These are phyloP conservation scores for Urtica urens DNA, from an alignment of 306 rosid genomes.

Conservation along the genomic window DNA sequence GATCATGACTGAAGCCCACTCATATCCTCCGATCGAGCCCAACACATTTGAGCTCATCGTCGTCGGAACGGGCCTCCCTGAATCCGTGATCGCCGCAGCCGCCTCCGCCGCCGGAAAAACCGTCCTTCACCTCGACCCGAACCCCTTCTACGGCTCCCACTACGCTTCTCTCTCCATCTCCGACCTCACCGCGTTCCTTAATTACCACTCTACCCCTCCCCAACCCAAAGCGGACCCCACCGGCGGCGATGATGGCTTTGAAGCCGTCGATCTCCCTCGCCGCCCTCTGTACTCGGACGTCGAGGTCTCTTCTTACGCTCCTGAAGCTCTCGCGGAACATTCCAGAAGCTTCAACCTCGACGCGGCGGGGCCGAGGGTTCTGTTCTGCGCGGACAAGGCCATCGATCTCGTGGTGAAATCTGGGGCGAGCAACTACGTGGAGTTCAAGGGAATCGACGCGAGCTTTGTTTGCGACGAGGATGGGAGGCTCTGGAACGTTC, in stretches of 20 bases:
- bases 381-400: conserved; percentile 49
- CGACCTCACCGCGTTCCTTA: conserved; percentile 51
- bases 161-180: conserved; percentile 49
- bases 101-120: conserved; percentile 58
- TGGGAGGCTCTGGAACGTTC: conserved; percentile 47
- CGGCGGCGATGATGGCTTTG: conserved; percentile 17
- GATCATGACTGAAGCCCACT: conserved; percentile 35
- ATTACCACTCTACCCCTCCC: conserved; percentile 21
- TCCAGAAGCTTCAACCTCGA: conserved; percentile 57
- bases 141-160: conserved; percentile 59
- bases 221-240: conserved; percentile 6
- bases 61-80: conserved; percentile 61
- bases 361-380: conserved; percentile 62
- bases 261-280: conserved; percentile 23
- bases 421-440: conserved; percentile 47
- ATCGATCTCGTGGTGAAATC: conserved; percentile 51
- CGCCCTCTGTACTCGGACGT: conserved; percentile 29
- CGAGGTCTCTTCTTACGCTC: conserved; percentile 27
- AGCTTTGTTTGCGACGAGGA: conserved; percentile 40
- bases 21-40: conserved; percentile 68
- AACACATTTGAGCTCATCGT: conserved; percentile 54
- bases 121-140: conserved; percentile 75
- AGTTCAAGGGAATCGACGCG: conserved; percentile 63
- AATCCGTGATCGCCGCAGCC: conserved; percentile 64
- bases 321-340: conserved; percentile 29